Evolutionary conservation across 768 basidiomycete species (phyloP), one percentile per base, ranked within the genome.

Genomic region (Coprinopsis strossmayeri): DNA sequence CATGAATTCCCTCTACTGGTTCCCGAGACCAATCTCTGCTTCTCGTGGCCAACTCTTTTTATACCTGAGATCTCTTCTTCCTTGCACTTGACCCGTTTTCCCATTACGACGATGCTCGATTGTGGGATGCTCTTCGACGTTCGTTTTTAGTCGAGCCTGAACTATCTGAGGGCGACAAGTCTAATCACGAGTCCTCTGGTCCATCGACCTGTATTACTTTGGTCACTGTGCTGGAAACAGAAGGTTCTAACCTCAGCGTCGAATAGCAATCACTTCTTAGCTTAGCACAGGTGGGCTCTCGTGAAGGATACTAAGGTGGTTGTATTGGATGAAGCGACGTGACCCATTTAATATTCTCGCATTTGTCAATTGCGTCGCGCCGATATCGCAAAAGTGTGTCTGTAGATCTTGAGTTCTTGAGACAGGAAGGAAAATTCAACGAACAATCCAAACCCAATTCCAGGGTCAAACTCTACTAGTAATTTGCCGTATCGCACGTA

Each of bases 371-470:
- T 37, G 15, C 15, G n/a, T 43, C n/a, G n/a, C 9, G 15, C 42
- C 51, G 57, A 10, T n/a, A 43, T 38, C 15, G 44, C 45, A 53
- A 45, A 32, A 64, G 59, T 68, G 84, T 84, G 10, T 84, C 82
- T 3, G 84, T 89, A 11, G 85, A 88, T n/a, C n/a, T n/a, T n/a
- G n/a, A n/a, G n/a, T n/a, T 56, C 71, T 81, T 43, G 86, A 85
- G 61, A 91, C 87, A 0, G 90, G 91, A 62, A 68, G 78, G 52
- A 85, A 83, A 63, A 90, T 94, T 47, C 90, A 93, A 57, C 67
- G 77, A 34, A 91, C 90, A 2, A 91, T 94, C 44, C 73, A 82
- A 5, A 73, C 67, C 4, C 77, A 83, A 61, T 92, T 92, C 69
- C 69, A 65, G 37, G 79, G 84, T 55, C 77, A 81, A 45, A 91